Base-by-base conservation (phyloP, 2,329 filamentous ascomycete species). In the Pseudogymnoascus sp. region DNA sequence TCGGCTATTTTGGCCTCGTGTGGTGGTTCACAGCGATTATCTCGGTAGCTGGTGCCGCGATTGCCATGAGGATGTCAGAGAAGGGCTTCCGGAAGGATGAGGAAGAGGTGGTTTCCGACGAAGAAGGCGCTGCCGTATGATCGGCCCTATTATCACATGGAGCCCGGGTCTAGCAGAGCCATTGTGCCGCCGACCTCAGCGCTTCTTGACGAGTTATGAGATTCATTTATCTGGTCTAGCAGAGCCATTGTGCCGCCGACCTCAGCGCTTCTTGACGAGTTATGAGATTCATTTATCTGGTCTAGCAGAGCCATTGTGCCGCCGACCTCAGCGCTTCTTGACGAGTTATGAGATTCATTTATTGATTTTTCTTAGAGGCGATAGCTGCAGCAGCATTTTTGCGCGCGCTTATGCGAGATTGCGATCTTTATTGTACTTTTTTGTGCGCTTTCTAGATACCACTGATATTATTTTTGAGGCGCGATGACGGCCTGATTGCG, bases 1-100 rank as follows among this genome's bases (percentile, higher is more conserved):
- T 86, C 6, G 91, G 92, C 36, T 93, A 91, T 71, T 93, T 91
- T 4, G 91, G 91, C 18, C 79, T 97, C 35, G 88, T 91, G 0
- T 99, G 94, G 93, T 99, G 94, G 94, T 86, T 86, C 64, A 92
- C 88, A 66, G 90, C 88, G 7, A 69, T 88, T 3, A 84, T 97
- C 33, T 90, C 91, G 35, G 75, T 90, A 9, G 73, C 85, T 12
- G 94, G 92, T 50, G 90, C 88, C 1, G 75, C 28, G n/a, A 53
- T 53, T 4, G 43, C 43, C 1, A 53, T 53, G 43, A 30, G 43
- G 25, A 53, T 53, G 43, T 53, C 43, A 11, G 43, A 53, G 28
- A 53, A 53, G 28, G 43, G 43, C 25, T 53, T 53, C 9, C 43
- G 43, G 25, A 53, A 53, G 15, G 43, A 53, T 11, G 43, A 33